These are phyloP conservation scores for Schizosaccharomyces lindneri DNA, from an alignment of 805 yeast species.

Conservation along the genomic window DNA sequence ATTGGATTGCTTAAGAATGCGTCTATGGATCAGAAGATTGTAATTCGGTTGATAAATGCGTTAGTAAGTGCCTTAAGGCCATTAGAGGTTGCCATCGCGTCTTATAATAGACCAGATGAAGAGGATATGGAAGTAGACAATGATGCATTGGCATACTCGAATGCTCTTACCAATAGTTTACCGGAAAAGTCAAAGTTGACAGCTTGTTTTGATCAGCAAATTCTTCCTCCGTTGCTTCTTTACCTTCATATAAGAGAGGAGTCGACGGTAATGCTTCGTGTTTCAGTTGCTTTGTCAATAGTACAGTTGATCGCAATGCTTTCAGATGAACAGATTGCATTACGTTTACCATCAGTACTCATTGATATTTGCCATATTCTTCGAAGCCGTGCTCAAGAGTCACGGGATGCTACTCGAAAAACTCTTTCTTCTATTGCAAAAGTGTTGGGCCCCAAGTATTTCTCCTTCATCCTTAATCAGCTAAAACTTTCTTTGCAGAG, in stretches of 20 bases:
- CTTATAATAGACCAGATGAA: conserved; percentile 5
- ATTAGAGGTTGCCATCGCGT: conserved; percentile 1
- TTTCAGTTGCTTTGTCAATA: conserved; percentile 61
- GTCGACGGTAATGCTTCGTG: conserved; percentile 48
- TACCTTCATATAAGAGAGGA: conserved; percentile 31
- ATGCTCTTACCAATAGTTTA: background rate
- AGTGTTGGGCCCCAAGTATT: conserved; percentile 46
- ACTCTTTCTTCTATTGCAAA: conserved; percentile 39
- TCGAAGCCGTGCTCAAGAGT: conserved; percentile 61
- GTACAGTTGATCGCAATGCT: conserved; percentile 42
- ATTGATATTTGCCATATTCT: conserved; percentile 75
- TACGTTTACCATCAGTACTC: conserved; percentile 54
- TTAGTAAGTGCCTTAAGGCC: conserved; percentile 22
- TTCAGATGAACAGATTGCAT: conserved; percentile 26
- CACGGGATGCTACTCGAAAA: conserved; percentile 67
- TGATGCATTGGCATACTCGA: too few relatives aligned
- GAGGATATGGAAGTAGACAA: conserved; percentile 2
- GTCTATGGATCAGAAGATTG: conserved; percentile 27
- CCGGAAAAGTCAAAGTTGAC: background rate
- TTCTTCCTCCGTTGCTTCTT: conserved; percentile 1
- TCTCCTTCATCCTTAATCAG: conserved; percentile 54
- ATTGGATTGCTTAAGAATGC: conserved; percentile 23
- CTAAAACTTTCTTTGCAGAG: conserved; percentile 51
- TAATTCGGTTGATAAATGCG: conserved; percentile 32
- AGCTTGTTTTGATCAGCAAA: background rate